phyloP scores from a whole-genome alignment of 73 alveolate genomes.

The Paramecium tetraurelia region DNA sequence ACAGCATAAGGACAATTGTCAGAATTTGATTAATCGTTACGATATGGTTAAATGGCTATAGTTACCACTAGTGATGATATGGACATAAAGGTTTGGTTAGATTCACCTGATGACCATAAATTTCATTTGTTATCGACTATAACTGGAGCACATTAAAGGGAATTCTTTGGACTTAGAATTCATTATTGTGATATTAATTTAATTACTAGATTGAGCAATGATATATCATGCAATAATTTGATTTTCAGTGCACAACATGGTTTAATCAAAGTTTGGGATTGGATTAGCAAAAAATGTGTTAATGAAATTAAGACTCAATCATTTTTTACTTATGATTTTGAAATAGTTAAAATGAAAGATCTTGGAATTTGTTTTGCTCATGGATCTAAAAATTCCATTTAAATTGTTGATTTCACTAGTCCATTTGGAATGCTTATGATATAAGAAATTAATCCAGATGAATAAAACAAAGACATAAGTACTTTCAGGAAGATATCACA shows the following conservation, averaged over 20 bases:
- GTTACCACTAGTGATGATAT: slow-evolving; percentile 50
- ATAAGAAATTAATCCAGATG: slow-evolving; percentile 36
- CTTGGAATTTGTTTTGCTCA: slow-evolving; percentile 39
- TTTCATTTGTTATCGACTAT: background rate
- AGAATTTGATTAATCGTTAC: background rate
- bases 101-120: slow-evolving; percentile 44
- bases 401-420: slow-evolving; percentile 5
- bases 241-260: slow-evolving; percentile 44
- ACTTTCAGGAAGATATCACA: background rate
- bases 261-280: slow-evolving; percentile 44
- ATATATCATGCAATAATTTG: slow-evolving; percentile 9
- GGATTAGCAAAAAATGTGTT: slow-evolving; percentile 39
- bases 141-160: slow-evolving; percentile 34
- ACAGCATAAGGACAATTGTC: background rate
- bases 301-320: slow-evolving; percentile 49
- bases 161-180: slow-evolving; percentile 35
- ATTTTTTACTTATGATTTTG: slow-evolving; percentile 51
- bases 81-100: slow-evolving; percentile 24
- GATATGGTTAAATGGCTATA: background rate
- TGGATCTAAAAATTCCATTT: slow-evolving; percentile 22
- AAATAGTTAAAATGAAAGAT: background rate
- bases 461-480: slow-evolving; percentile 36
- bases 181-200: background rate
- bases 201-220: background rate
- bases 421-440: slow-evolving; percentile 29